phyloP scores from a whole-genome alignment of 208 protist species.

The Naegleria fowleri region DNA sequence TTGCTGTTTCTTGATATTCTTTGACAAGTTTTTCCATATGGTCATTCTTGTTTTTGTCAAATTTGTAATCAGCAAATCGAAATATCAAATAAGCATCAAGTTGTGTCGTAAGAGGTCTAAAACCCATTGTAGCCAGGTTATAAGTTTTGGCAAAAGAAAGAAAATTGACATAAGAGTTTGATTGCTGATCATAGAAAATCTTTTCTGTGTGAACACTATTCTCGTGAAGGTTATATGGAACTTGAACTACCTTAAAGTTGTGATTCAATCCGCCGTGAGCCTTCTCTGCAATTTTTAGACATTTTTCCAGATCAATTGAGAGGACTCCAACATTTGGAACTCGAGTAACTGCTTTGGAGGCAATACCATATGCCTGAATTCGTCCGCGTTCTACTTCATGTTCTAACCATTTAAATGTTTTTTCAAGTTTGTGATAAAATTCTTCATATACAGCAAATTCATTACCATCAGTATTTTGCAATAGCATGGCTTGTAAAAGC shows the following conservation, averaged over 20 bases:
- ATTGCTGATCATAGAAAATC: neutral
- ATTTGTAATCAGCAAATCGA: neutral
- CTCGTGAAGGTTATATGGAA: neutral
- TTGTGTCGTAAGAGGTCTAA: neutral
- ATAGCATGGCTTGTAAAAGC: neutral
- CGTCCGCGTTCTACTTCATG: neutral
- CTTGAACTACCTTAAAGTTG: neutral
- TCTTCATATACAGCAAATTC: neutral
- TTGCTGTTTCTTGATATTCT: neutral
- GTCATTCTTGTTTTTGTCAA: neutral
- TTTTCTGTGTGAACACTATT: neutral
- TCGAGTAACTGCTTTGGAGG: neutral
- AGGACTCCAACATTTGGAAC: neutral
- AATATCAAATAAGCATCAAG: neutral
- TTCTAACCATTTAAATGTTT: neutral
- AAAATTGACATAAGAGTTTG: neutral
- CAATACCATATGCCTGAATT: conserved; percentile 6
- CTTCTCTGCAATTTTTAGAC: neutral
- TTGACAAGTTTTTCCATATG: neutral
- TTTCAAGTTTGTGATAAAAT: neutral
- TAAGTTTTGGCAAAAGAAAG: neutral
- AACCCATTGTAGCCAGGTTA: neutral
- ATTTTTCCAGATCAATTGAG: neutral
- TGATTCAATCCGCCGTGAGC: neutral
- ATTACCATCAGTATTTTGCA: neutral